Conservation (phyloP, 31 red algal genomes). For the Asparagopsis taxiformis region DNA sequence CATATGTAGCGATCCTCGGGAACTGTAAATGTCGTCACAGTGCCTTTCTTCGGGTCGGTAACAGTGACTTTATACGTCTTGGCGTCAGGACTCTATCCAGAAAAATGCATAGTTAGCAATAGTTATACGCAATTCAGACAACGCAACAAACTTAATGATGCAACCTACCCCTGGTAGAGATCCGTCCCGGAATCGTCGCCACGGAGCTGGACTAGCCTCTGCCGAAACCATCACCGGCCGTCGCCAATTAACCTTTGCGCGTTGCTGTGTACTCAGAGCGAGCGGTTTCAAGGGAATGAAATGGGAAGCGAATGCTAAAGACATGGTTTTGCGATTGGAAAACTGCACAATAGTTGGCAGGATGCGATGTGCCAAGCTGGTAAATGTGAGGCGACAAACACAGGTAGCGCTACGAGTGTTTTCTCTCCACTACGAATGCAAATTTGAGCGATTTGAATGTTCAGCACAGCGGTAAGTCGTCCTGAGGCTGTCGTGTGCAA, state of each 20-base stretch:
- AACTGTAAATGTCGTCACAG: constrained; percentile 30
- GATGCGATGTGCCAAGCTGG: too few species aligned
- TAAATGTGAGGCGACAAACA: too few species aligned
- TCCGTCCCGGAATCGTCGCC: background rate
- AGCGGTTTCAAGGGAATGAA: background rate
- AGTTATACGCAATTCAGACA: too few species aligned
- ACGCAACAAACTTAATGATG: background rate
- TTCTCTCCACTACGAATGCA: too few species aligned
- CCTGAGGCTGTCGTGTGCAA: too few species aligned
- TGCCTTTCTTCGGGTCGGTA: constrained; percentile 27
- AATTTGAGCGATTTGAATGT: too few species aligned
- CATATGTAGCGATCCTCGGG: constrained; percentile 93
- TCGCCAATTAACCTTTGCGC: background rate
- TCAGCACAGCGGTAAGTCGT: too few species aligned
- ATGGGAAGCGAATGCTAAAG: background rate
- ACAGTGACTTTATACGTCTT: constrained; percentile 64
- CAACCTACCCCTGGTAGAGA: background rate
- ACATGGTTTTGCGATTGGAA: too few species aligned
- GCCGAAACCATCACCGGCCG: background rate
- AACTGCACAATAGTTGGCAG: too few species aligned
- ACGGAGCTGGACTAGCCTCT: background rate
- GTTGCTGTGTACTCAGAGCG: background rate
- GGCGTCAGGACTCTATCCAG: constrained; percentile 47
- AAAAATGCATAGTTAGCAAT: too few species aligned
- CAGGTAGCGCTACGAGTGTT: too few species aligned